Conservation (phyloP, 2,329 filamentous ascomycete species). For the Penicillium digitatum region DNA sequence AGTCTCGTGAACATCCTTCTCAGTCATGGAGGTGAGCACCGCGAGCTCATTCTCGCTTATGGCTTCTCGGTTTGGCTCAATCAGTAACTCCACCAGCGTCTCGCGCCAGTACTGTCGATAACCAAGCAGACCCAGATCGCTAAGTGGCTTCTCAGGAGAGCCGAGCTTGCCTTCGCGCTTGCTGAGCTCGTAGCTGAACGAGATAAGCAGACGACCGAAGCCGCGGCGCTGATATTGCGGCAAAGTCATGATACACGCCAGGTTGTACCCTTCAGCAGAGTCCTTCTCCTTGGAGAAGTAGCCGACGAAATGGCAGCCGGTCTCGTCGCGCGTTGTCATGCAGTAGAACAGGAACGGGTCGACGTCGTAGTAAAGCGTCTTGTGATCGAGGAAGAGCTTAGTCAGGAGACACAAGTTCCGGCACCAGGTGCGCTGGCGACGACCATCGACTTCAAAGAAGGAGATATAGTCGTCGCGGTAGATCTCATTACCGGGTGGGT, state of each 20-base stretch:
- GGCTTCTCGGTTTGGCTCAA: conserved; percentile 61
- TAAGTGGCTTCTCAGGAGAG: conserved; percentile 93
- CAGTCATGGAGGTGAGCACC: conserved; percentile 82
- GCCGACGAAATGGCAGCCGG: conserved; percentile 94
- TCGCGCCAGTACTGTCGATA: conserved; percentile 99
- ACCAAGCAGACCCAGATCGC: conserved; percentile 84
- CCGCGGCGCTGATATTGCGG: conserved; percentile 96
- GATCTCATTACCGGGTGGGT: conserved; percentile 96
- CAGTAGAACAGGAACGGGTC: conserved; percentile 97
- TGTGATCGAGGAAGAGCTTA: conserved; percentile 96
- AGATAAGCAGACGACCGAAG: conserved; percentile 87
- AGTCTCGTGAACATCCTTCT: conserved; percentile 91
- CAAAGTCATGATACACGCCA: conserved; percentile 93
- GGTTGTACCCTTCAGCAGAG: conserved; percentile 92
- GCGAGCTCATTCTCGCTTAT: conserved; percentile 85
- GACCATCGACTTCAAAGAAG: conserved; percentile 95
- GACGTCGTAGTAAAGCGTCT: conserved; percentile 96
- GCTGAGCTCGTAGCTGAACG: conserved; percentile 95
- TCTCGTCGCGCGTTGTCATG: conserved; percentile 87
- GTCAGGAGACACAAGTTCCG: conserved; percentile 94
- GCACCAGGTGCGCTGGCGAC: conserved; percentile 97
- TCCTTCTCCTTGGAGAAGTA: conserved; percentile 99
- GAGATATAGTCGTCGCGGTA: conserved; percentile 88
- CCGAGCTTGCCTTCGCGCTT: conserved; percentile 94
- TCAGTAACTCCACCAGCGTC: conserved; percentile 81